Evolutionary conservation across 2,329 filamentous ascomycete species (phyloP).

Genomic region (Exserohilum rostratum): DNA sequence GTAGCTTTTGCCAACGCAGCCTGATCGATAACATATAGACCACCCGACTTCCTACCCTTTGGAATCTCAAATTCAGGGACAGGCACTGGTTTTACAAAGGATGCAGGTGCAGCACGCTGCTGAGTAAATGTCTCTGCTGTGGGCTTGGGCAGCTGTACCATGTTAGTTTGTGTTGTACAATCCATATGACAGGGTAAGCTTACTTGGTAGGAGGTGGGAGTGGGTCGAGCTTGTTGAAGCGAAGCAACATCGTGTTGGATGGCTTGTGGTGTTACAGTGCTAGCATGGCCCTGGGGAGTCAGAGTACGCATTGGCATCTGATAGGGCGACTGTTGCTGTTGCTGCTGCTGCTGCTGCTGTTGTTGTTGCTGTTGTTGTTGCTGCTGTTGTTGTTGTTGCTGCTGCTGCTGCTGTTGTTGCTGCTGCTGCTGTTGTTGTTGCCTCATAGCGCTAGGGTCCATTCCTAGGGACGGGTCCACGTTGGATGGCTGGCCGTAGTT

Average conservation of each 20-base stretch:
- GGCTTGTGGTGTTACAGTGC: constrained; percentile 40
- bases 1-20: constrained; percentile 51
- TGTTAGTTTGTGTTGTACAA: constrained; percentile 16
- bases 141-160: constrained; percentile 31
- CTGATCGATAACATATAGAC: constrained; percentile 51
- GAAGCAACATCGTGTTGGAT: constrained; percentile 32
- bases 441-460: constrained; percentile 32
- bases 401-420: constrained; percentile 42
- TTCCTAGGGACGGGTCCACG: constrained; percentile 36
- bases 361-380: constrained; percentile 43
- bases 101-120: constrained; percentile 23
- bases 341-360: constrained; percentile 40
- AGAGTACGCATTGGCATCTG: constrained; percentile 30
- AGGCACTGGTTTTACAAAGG: constrained; percentile 29
- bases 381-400: too few relatives aligned
- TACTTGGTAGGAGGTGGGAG: constrained; percentile 40
- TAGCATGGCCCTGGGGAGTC: constrained; percentile 31
- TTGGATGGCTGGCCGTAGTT: constrained; percentile 35
- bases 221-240: constrained; percentile 25
- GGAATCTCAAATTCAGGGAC: constrained; percentile 44
- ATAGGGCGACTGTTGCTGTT: constrained; percentile 43
- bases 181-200: constrained; percentile 5
- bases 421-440: constrained; percentile 43
- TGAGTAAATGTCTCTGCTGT: constrained; percentile 36
- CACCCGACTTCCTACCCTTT: constrained; percentile 45